Percentiles rank a stretch among this genome's conserved stretches.
Evolutionary conservation across 352 stramenopile species (phyloP).

Genomic region (Pythium aphanidermatum): DNA sequence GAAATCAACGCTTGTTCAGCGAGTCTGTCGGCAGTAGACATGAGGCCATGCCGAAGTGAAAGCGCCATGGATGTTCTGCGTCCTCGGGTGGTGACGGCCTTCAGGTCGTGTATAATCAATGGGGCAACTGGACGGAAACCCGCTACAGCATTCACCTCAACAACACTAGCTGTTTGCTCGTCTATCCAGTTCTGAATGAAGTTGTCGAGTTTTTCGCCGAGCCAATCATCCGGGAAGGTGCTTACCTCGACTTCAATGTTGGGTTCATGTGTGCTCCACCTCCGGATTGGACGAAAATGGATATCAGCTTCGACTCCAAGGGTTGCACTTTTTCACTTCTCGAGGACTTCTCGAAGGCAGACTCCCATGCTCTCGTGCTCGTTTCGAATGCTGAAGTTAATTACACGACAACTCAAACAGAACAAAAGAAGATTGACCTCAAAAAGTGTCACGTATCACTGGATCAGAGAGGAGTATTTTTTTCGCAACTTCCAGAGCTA

Average conservation of each 20-base stretch:
- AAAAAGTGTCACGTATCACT: slow-evolving; percentile 79
- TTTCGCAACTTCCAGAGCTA: slow-evolving; percentile 78
- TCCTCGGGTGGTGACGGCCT: slow-evolving; percentile 60
- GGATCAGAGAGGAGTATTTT: slow-evolving; percentile 77
- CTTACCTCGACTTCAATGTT: slow-evolving; percentile 53
- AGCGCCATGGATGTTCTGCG: slow-evolving; percentile 63
- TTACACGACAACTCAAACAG: slow-evolving; percentile 63
- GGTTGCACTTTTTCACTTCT: slow-evolving; percentile 76
- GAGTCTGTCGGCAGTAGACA: slow-evolving; percentile 56
- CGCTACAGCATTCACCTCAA: slow-evolving; percentile 59
- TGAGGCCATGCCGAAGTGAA: slow-evolving; percentile 42
- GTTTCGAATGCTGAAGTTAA: slow-evolving; percentile 57
- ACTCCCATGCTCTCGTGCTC: slow-evolving; percentile 71
- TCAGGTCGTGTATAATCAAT: slow-evolving; percentile 78
- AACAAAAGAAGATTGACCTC: slow-evolving; percentile 45
- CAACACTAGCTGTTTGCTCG: slow-evolving; percentile 75
- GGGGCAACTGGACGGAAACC: slow-evolving; percentile 68
- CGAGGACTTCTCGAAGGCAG: slow-evolving; percentile 67
- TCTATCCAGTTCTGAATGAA: slow-evolving; percentile 65
- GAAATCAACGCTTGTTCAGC: slow-evolving; percentile 57
- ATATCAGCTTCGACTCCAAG: slow-evolving; percentile 57
- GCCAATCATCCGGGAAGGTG: slow-evolving; percentile 36
- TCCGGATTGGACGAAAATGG: slow-evolving; percentile 76
- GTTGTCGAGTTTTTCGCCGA: slow-evolving; percentile 55
- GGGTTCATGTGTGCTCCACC: slow-evolving; percentile 57